Evolutionary conservation across 2,329 filamentous ascomycete genomes (phyloP).

Genomic region (Pseudogymnoascus sp.): DNA sequence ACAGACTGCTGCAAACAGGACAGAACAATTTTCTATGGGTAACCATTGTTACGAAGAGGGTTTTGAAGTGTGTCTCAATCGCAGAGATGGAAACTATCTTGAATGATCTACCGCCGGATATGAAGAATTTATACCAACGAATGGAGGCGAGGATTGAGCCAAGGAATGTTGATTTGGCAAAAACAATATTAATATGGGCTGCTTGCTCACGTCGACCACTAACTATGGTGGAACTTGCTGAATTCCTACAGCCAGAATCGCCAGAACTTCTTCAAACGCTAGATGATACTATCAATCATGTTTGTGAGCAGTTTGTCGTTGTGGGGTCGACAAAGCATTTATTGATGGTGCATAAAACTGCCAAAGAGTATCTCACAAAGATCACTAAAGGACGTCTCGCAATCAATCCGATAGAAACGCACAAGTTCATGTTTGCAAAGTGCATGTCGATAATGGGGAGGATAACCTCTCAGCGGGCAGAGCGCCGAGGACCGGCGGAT

Average conservation of each 20-base stretch:
- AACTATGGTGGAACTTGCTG: conserved; percentile 22
- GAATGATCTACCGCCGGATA: conserved; percentile 22
- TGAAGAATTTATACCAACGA: conserved; percentile 26
- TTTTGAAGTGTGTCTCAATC: not conserved
- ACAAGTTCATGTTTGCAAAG: conserved; percentile 14
- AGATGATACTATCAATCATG: conserved; percentile 19
- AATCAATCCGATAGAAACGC: conserved; percentile 12
- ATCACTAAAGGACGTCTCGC: not conserved
- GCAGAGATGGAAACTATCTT: conserved; percentile 17
- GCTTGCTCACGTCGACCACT: conserved; percentile 22
- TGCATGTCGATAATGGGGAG: conserved; percentile 1
- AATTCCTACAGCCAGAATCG: conserved; percentile 22
- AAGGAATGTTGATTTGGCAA: conserved; percentile 15
- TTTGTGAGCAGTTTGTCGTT: conserved; percentile 27
- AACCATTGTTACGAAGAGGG: conserved; percentile 2
- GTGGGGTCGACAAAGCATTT: conserved; percentile 17
- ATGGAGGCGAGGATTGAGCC: conserved; percentile 22
- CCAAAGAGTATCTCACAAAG: conserved; percentile 21
- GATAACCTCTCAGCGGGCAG: not conserved
- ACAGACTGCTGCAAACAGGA: not conserved
- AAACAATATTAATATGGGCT: conserved; percentile 23
- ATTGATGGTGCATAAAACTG: conserved; percentile 25
- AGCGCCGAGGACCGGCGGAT: too few species aligned
- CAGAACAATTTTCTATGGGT: conserved; percentile 14
- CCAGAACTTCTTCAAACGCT: conserved; percentile 18